These are phyloP conservation scores for Blastobotrys raffinosifermentans DNA, from an alignment of 1,139 yeast genomes.

Conservation along the genomic window DNA sequence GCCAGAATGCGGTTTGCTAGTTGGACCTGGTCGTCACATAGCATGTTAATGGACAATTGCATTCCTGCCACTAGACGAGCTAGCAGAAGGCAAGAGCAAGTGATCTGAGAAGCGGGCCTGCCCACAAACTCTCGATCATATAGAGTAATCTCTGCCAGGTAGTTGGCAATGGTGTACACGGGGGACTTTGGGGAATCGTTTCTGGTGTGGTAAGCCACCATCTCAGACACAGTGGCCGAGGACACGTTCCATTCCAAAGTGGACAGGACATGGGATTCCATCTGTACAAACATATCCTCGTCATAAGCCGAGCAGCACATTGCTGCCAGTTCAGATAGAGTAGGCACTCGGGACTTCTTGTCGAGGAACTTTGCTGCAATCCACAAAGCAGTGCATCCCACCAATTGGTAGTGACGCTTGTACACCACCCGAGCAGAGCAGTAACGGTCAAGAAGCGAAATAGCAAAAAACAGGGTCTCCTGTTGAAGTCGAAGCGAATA, in stretches of 20 bases:
- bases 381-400: slow-evolving; percentile 94
- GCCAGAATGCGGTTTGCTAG: slow-evolving; percentile 32
- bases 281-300: slow-evolving; percentile 87
- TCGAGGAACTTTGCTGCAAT: slow-evolving; percentile 94
- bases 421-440: slow-evolving; percentile 89
- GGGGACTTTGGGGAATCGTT: too few relatives aligned
- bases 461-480: slow-evolving; percentile 73
- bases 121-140: slow-evolving; percentile 65
- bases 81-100: slow-evolving; percentile 63
- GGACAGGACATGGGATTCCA: slow-evolving; percentile 86
- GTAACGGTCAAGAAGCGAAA: slow-evolving; percentile 82
- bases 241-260: slow-evolving; percentile 84
- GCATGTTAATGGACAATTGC: slow-evolving; percentile 43
- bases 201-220: slow-evolving; percentile 23
- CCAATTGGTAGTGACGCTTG: slow-evolving; percentile 86
- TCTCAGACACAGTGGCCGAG: slow-evolving; percentile 43
- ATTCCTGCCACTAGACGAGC: slow-evolving; percentile 35
- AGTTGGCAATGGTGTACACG: slow-evolving; percentile 42
- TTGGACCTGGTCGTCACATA: slow-evolving; percentile 30
- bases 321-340: slow-evolving; percentile 64
- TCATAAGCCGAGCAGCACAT: slow-evolving; percentile 90
- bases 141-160: slow-evolving; percentile 70
- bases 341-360: slow-evolving; percentile 80
- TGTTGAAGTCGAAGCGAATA: slow-evolving; percentile 72
- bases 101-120: slow-evolving; percentile 56